phyloP scores from a whole-genome alignment of 1,139 yeast genomes.

The Debaryomycetaceae sp. region DNA sequence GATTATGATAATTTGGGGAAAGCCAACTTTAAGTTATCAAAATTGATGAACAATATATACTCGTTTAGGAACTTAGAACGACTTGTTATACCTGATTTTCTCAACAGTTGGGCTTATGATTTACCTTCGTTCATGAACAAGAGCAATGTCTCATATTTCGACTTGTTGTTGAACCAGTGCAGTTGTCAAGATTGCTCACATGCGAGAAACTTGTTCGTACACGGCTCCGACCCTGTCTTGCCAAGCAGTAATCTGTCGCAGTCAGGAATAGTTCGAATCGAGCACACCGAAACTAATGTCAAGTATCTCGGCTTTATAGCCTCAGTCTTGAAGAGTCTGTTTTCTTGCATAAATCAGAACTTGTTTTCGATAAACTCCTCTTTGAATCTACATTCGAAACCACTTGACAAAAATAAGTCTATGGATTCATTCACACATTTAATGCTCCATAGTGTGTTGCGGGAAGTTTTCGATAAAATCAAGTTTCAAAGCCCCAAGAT shows the following conservation, averaged over 20 bases:
- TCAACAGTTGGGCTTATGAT: constrained; percentile 20
- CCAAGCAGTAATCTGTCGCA: background rate
- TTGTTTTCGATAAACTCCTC: constrained; percentile 20
- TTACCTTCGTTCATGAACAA: constrained; percentile 11
- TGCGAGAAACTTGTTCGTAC: constrained; percentile 14
- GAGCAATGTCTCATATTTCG: constrained; percentile 9
- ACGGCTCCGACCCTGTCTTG: constrained; percentile 1
- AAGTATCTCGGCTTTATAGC: constrained; percentile 19
- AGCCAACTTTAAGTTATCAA: constrained; percentile 8
- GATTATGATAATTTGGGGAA: constrained; percentile 17
- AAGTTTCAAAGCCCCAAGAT: constrained; percentile 5
- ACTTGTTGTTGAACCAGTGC: constrained; percentile 19
- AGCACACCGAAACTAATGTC: constrained; percentile 11
- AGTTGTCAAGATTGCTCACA: constrained; percentile 15
- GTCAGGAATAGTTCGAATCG: background rate
- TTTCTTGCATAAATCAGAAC: constrained; percentile 17
- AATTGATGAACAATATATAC: constrained; percentile 9
- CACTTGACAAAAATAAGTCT: constrained; percentile 8
- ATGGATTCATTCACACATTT: constrained; percentile 5
- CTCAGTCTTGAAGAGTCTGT: constrained; percentile 19
- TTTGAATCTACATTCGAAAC: constrained; percentile 17
- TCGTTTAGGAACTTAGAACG: constrained; percentile 10
- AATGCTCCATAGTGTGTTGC: constrained; percentile 8
- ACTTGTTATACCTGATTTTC: constrained; percentile 24
- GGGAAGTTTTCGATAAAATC: constrained; percentile 3